Base-by-base conservation (phyloP, 176 grass and related monocot species). In the Sorghum bicolor region DNA sequence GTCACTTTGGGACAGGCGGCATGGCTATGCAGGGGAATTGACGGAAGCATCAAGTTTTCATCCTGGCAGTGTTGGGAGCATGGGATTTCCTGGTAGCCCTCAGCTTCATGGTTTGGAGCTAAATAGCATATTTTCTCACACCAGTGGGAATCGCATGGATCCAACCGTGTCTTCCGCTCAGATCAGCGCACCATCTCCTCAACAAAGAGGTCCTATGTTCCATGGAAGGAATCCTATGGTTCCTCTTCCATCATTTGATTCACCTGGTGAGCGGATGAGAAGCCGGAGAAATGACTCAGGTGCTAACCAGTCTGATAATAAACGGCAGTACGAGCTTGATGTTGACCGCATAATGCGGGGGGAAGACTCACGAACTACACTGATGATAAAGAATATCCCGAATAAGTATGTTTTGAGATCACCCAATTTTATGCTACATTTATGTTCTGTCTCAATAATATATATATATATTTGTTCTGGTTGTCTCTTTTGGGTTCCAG, bases 371-470 rank as follows among this genome's bases (percentile, higher is more conserved):
- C 81, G 95, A 17, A 98, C 95, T 57, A 98, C 95, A 32, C 87
- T 98, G 32, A 98, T 95, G 95, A 94, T 98, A 64, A 98, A 98
- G 82, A 98, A 98, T 62, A 98, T 98, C 60, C 95, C 95, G 16
- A 98, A 98, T 47, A 98, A 98, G 95, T 95, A 93, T 77, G 90
- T 81, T 10, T 25, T n/a, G 14, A 30, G 10, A 72, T 33, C 13
- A 67, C 11, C 32, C 74, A 79, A 52, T 88, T 66, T 78, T 36
- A 66, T 61, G 31, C 34, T 68, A 31, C 9, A 34, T n/a, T 85
- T 63, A 36, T 74, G 45, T 71, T 71, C 9, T 37, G 19, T 28
- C 24, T 82, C 12, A 19, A 71, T 28, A 64, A 3, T 37, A 7
- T 87, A 1, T 53, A 10, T 87, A 31, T 77, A n/a, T n/a, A n/a